These are phyloP conservation scores for Rhodosorus marinus DNA, from an alignment of 23 red algal genomes.

Conservation along the genomic window DNA sequence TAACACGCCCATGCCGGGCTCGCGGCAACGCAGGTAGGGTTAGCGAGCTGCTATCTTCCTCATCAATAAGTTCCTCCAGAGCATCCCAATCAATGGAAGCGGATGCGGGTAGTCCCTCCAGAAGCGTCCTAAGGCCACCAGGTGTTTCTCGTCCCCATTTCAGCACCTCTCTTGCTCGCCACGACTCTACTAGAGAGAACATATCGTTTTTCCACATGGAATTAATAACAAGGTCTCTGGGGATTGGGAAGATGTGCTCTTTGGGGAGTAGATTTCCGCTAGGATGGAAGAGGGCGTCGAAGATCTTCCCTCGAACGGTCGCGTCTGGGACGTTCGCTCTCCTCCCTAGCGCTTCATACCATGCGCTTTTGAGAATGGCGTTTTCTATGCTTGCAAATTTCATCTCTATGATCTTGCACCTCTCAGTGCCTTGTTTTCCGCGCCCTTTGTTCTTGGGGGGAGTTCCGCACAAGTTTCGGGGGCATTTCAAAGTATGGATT, in stretches of 20 bases:
- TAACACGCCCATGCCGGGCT: too few species aligned
- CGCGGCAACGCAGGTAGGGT: too few species aligned
- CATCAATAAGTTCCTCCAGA: too few species aligned
- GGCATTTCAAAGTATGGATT: constrained; percentile 50
- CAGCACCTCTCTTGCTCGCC: constrained; percentile 34
- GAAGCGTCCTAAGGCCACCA: too few species aligned
- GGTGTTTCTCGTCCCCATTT: constrained; percentile 7
- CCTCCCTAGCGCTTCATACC: constrained; percentile 57
- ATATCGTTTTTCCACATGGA: not conserved
- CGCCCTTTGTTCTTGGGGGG: constrained; percentile 3
- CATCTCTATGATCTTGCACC: constrained; percentile 33
- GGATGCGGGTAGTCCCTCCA: too few species aligned
- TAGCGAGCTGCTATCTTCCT: too few species aligned
- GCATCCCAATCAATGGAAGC: too few species aligned
- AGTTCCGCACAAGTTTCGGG: constrained; percentile 17
- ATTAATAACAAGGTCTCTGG: too few species aligned
- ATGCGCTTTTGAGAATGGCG: constrained; percentile 43
- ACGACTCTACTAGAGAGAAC: constrained; percentile 13
- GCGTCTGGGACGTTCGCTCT: too few species aligned
- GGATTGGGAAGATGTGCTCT: too few species aligned
- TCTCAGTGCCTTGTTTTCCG: not conserved
- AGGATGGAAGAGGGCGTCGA: constrained; percentile 18
- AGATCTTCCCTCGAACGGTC: constrained; percentile 53
- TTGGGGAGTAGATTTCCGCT: too few species aligned
- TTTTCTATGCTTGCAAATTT: constrained; percentile 38